Conservation (phyloP, 2,329 filamentous ascomycete species). For the Fusarium lyarnte region DNA sequence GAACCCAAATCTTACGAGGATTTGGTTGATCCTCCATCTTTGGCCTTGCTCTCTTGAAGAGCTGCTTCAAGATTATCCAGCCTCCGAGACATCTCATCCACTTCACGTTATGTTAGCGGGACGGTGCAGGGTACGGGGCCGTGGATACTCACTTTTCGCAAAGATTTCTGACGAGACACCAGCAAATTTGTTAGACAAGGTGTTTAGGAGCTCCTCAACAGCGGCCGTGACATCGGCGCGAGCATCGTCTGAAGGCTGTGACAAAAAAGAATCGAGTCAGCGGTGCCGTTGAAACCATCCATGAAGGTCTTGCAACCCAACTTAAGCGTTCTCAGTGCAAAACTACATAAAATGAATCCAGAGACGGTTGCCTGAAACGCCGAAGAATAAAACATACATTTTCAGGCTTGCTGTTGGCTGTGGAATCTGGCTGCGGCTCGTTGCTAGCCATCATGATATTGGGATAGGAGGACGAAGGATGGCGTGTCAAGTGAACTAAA, state of each 20-base stretch:
- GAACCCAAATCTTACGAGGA: slow-evolving; percentile 25
- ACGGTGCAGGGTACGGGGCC: background rate
- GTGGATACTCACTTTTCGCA: slow-evolving; percentile 76
- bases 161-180: slow-evolving; percentile 87
- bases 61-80: slow-evolving; percentile 85
- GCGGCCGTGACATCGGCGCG: slow-evolving; percentile 77
- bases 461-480: background rate
- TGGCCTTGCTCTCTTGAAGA: slow-evolving; percentile 67
- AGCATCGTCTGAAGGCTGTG: slow-evolving; percentile 56
- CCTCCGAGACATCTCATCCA: slow-evolving; percentile 93
- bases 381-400: slow-evolving; percentile 45
- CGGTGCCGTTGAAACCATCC: slow-evolving; percentile 5
- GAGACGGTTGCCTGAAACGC: background rate
- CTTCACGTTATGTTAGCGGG: slow-evolving; percentile 56
- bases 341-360: background rate
- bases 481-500: background rate
- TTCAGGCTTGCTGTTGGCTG: slow-evolving; percentile 45
- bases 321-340: background rate
- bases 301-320: slow-evolving; percentile 3
- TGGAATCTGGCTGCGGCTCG: slow-evolving; percentile 46
- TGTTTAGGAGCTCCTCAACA: slow-evolving; percentile 87
- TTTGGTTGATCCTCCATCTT: slow-evolving; percentile 52
- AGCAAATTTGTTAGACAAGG: slow-evolving; percentile 85
- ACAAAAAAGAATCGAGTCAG: slow-evolving; percentile 23
- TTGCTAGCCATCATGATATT: slow-evolving; percentile 50